Evolutionary conservation across 306 rosid genomes (phyloP).

Genomic region (Sindora glabra): DNA sequence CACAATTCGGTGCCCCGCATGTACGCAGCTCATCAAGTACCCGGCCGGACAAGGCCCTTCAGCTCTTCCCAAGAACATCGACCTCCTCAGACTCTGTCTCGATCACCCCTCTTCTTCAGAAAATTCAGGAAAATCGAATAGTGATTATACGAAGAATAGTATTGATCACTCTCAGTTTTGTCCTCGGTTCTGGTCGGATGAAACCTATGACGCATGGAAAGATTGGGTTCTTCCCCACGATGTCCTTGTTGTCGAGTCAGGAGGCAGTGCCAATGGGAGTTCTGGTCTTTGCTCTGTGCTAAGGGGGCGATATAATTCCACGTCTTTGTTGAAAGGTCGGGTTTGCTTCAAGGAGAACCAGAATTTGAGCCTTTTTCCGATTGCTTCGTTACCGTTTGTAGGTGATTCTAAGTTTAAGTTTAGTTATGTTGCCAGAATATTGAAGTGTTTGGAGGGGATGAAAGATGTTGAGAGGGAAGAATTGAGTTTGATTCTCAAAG

Average conservation of each 20-base stretch:
- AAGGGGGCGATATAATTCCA: constrained; percentile 21
- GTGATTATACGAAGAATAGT: constrained; percentile 1
- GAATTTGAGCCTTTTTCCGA: constrained; percentile 37
- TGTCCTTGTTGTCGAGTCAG: constrained; percentile 31
- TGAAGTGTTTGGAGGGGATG: constrained; percentile 66
- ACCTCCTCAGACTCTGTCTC: constrained; percentile 59
- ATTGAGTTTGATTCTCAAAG: constrained; percentile 50
- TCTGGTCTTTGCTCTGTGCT: constrained; percentile 5
- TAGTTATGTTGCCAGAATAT: constrained; percentile 42
- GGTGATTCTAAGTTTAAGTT: constrained; percentile 24
- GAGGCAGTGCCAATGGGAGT: neutral
- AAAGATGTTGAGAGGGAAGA: constrained; percentile 49
- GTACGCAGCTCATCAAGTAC: constrained; percentile 68
- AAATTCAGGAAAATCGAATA: constrained; percentile 2
- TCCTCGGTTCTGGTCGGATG: constrained; percentile 58
- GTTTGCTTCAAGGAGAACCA: constrained; percentile 31
- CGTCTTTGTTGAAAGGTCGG: constrained; percentile 23
- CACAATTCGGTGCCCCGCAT: constrained; percentile 74
- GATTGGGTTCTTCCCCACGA: constrained; percentile 51
- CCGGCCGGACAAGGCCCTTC: constrained; percentile 55
- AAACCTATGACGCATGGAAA: constrained; percentile 59
- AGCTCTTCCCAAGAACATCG: constrained; percentile 87
- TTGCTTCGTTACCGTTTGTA: constrained; percentile 27
- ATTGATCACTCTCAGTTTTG: neutral
- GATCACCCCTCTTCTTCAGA: neutral